A percentile compares a stretch with the other conserved stretches of the same genome.
These are phyloP conservation scores for Lasiosphaeria hispida DNA, from an alignment of 495 filamentous ascomycete species.

Conservation along the genomic window DNA sequence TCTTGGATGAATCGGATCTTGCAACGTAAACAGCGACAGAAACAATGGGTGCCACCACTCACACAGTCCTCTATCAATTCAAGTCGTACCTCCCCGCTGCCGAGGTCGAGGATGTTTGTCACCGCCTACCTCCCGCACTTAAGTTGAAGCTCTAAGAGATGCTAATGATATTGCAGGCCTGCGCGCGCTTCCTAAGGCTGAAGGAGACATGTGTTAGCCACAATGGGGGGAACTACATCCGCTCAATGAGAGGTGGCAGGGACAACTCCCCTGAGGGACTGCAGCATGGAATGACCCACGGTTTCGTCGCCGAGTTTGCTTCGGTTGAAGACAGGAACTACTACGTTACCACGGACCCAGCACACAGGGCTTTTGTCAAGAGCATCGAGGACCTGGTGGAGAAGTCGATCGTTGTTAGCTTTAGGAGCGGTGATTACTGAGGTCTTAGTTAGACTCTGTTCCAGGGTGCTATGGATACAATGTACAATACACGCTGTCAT, in stretches of 20 bases:
- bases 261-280: slow-evolving; percentile 63
- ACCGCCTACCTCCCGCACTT: no score
- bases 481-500: no score
- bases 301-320: slow-evolving; percentile 59
- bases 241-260: slow-evolving; percentile 51
- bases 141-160: no score
- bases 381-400: slow-evolving; percentile 35
- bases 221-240: slow-evolving; percentile 52
- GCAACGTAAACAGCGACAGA: no score
- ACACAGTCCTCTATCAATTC: no score
- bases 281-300: slow-evolving; percentile 57
- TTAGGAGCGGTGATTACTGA: not conserved
- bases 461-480: no score
- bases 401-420: slow-evolving; percentile 22
- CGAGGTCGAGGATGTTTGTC: no score
- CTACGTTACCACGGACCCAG: slow-evolving; percentile 51
- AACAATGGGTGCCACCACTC: no score
- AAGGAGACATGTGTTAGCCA: slow-evolving; percentile 42
- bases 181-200: slow-evolving; percentile 27
- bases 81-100: no score
- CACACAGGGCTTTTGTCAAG: slow-evolving; percentile 46
- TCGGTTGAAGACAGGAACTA: slow-evolving; percentile 54
- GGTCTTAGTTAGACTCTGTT: no score
- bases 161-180: slow-evolving; percentile 16
- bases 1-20: no score